Evolutionary conservation across 106 monocot genomes (phyloP), one percentile per base, ranked within the genome.

Genomic region (Dioscorea zingiberensis): DNA sequence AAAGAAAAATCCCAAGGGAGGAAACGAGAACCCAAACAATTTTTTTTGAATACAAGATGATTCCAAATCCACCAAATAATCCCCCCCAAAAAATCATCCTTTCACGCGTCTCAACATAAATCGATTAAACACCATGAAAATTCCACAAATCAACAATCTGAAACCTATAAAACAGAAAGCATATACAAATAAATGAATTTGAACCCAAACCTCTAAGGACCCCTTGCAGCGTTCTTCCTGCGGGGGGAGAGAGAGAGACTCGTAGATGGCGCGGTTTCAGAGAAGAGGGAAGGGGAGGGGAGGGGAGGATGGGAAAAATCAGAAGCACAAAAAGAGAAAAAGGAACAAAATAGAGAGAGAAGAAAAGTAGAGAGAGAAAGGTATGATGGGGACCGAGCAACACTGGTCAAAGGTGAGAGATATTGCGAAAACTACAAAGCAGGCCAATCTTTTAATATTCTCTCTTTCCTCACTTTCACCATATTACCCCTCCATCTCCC

Each of bases 391-490:
- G 29, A 9, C 38, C 38, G 9, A 62, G 62, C 23, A 28, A 69
- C 84, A 77, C 48, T 66, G 84, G 84, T 84, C 84, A 84, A 84
- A 84, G 66, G 30, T 28, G 28, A 51, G 55, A 76, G 74, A 69
- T 68, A 72, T 69, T 66, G 64, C 60, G 48, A 55, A 68, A 65
- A 70, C 65, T 47, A 68, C 84, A 47, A 51, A 38, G 48, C 59
- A 60, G 55, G 25, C 56, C 23, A 11, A 56, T 7, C 22, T 21
- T 62, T 46, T 61, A 32, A 60, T 59, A 45, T 66, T 27, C 51
- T 24, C 25, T 47, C 19, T 54, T 62, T 16, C 15, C 14, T 13
- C 17, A 0, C 14, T 21, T 13, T 12, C 16, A 21, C n/a, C 22
- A 24, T 24, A 25, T 2, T 62, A 32, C 25, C 32, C 4, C 29